Base-by-base conservation (phyloP, 2,329 filamentous ascomycete species). In the Epichloe gansuensis region DNA sequence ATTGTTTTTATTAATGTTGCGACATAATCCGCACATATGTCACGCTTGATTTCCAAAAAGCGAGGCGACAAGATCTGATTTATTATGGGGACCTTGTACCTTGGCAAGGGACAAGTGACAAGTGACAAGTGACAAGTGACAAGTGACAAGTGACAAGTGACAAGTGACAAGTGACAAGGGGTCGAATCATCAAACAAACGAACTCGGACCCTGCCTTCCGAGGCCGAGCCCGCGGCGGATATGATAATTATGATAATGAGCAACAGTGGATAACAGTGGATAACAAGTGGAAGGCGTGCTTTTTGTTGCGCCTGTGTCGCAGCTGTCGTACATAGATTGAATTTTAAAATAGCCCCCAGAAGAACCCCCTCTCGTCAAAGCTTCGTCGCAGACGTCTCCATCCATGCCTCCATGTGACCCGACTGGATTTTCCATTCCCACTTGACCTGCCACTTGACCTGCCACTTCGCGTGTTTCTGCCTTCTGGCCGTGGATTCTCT, bases 351-450 rank as follows among this genome's bases (percentile, higher is more conserved):
- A 37, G 4, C 8, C 35, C 13, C 23, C 17, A 17, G 17, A 3
- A 23, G 13, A 37, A 5, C 3, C 39, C 15, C 39, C 12, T 42
- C 39, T 21, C 17, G 39, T 42, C 21, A 8, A 15, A 25, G 23
- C 43, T 46, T 46, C 25, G 44, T 31, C 12, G 43, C 43, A 28
- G 23, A 21, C 15, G 28, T 28, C 41, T 43, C 37, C 5, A 7
- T 39, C 13, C 37, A 5, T 15, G 13, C 37, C 37, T 35, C 49
- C 49, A 51, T 51, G 49, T 51, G 42, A 51, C 42, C 17, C n/a
- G 42, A 34, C 31, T 46, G 31, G 49, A 39, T 51, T 51, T 51
- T 39, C 49, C 11, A 51, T 46, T 15, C 13, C 28, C 48, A 42
- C 48, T 25, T 31, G 2, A 5, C 41, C 13, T 17, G 41, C 28